phyloP scores from a whole-genome alignment of 2,329 filamentous ascomycete genomes.

The Botrytis pseudocinerea region DNA sequence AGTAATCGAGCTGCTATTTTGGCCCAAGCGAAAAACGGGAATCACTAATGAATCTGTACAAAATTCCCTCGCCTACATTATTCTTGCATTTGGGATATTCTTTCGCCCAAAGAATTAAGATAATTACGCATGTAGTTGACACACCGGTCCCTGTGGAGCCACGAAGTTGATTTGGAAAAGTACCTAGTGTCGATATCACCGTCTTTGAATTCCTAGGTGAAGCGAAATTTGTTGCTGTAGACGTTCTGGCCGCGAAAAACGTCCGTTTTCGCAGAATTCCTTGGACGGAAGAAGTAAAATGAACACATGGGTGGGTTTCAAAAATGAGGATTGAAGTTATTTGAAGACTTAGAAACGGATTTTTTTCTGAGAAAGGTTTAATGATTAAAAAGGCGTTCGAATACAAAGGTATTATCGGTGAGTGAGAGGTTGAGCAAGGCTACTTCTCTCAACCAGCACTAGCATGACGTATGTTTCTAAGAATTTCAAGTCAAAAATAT shows the following conservation, averaged over 20 bases:
- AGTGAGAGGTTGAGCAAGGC: too few relatives aligned
- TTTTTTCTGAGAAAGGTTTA: rapidly evolving
- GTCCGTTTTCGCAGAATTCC: not conserved
- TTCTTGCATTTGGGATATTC: too few relatives aligned
- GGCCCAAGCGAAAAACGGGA: too few relatives aligned
- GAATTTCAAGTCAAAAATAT: too few relatives aligned
- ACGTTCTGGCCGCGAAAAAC: not conserved
- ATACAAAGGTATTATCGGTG: too few relatives aligned
- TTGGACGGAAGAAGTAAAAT: not conserved
- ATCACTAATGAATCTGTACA: too few relatives aligned
- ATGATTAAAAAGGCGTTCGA: too few relatives aligned
- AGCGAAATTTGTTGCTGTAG: not conserved
- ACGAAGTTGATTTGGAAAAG: not conserved
- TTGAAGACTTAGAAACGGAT: not conserved
- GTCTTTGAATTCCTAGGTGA: not conserved
- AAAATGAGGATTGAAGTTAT: not conserved
- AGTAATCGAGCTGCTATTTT: too few relatives aligned
- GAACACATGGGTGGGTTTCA: not conserved
- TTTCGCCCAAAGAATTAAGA: too few relatives aligned
- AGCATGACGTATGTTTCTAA: too few relatives aligned
- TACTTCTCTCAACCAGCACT: not conserved
- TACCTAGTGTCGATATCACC: not conserved
- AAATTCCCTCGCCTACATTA: too few relatives aligned
- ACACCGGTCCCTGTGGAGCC: not conserved
- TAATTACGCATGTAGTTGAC: not conserved